These are phyloP conservation scores for Cavenderia fasciculata DNA, from an alignment of 78 protist genomes.

Conservation along the genomic window DNA sequence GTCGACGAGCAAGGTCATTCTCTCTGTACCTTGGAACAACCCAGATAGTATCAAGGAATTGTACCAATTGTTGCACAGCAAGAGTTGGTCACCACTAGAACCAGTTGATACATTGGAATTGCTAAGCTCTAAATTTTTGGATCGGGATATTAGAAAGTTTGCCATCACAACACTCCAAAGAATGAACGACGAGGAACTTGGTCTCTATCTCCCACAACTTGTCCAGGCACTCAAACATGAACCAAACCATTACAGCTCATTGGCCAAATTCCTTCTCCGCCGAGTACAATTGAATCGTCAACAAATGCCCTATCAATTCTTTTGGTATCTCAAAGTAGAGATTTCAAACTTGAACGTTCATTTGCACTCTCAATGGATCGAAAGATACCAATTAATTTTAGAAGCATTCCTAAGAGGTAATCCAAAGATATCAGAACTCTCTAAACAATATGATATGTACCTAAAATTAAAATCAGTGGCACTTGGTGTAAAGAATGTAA, in stretches of 20 bases:
- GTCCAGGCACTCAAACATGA: constrained; percentile 93
- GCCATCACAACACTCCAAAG: constrained; percentile 81
- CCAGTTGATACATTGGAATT: constrained; percentile 84
- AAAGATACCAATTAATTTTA: constrained; percentile 88
- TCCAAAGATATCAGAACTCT: constrained; percentile 7
- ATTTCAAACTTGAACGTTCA: constrained; percentile 57
- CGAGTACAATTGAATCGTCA: constrained; percentile 80
- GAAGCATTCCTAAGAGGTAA: constrained; percentile 84
- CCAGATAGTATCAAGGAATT: constrained; percentile 20
- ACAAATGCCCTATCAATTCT: constrained; percentile 59
- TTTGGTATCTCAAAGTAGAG: constrained; percentile 72
- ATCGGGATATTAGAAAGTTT: constrained; percentile 82
- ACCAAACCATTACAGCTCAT: constrained; percentile 86
- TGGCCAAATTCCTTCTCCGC: constrained; percentile 85
- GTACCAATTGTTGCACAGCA: constrained; percentile 1
- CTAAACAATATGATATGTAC: constrained; percentile 31
- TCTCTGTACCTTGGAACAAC: constrained; percentile 74
- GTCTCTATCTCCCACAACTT: constrained; percentile 86
- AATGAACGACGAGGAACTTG: constrained; percentile 82
- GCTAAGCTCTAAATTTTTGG: constrained; percentile 75
- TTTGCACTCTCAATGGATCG: constrained; percentile 68
- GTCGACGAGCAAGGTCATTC: constrained; percentile 78
- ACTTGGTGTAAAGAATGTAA: not conserved
- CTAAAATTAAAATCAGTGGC: constrained; percentile 17
- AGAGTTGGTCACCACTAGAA: constrained; percentile 71